Evolutionary conservation across 2,329 filamentous ascomycete species (phyloP).

Genomic region (Calonectria montana): DNA sequence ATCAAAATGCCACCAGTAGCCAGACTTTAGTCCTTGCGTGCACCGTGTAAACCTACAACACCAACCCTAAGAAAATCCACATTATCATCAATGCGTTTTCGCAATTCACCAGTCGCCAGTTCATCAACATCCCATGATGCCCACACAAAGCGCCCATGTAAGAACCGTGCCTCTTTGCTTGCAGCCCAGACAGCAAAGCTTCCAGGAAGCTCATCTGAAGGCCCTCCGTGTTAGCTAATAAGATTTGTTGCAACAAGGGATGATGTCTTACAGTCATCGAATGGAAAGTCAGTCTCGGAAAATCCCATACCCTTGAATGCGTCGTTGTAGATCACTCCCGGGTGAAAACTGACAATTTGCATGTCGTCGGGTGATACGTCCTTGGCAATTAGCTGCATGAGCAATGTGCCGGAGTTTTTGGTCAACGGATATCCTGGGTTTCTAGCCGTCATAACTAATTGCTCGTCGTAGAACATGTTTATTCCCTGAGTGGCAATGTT

Average conservation of each 20-base stretch:
- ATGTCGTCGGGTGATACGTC: slow-evolving; percentile 42
- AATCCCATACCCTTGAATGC: slow-evolving; percentile 1
- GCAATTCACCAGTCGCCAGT: slow-evolving; percentile 45
- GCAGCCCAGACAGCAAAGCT: slow-evolving; percentile 57
- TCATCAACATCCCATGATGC: slow-evolving; percentile 63
- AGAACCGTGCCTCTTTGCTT: slow-evolving; percentile 55
- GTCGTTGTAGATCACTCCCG: not conserved
- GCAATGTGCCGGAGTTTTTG: slow-evolving; percentile 51
- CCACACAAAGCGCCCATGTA: slow-evolving; percentile 59
- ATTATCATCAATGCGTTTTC: slow-evolving; percentile 17
- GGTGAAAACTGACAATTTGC: slow-evolving; percentile 42
- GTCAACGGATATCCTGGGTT: slow-evolving; percentile 48
- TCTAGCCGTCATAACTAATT: not conserved
- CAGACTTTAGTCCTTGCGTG: not conserved
- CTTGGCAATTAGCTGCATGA: slow-evolving; percentile 53
- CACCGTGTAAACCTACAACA: not conserved
- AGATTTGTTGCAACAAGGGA: rapidly evolving
- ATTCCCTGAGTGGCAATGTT: slow-evolving; percentile 4
- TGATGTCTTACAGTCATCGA: not conserved
- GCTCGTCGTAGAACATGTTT: slow-evolving; percentile 11
- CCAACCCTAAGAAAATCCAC: not conserved
- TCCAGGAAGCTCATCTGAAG: slow-evolving; percentile 46
- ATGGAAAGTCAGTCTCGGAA: not conserved
- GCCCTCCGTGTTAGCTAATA: not conserved
- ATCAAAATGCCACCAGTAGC: too few species aligned